Evolutionary conservation across 2,329 filamentous ascomycete genomes (phyloP), one percentile per base, ranked within the genome.

Genomic region (Colletotrichum agaves): DNA sequence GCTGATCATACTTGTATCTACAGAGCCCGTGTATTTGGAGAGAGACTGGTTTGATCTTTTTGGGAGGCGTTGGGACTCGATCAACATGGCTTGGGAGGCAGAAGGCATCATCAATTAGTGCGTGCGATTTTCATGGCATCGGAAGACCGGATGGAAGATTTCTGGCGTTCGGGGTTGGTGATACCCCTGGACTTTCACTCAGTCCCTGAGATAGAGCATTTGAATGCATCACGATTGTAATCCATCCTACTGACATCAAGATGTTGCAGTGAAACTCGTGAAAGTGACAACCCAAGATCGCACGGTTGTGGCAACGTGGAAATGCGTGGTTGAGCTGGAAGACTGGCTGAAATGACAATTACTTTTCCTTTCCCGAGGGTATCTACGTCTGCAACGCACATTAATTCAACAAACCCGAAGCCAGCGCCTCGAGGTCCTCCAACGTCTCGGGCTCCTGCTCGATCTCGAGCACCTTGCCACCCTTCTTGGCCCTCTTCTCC

Each of bases 361-460:
- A 59, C 60, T 50, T 61, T 66, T 47, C 49, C 44, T 27, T 53
- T 61, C 46, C 53, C 13, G 35, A 70, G 75, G 74, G 74, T 78
- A 77, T 78, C 72, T 67, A 71, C 67, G 71, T 69, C 66, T 63
- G 70, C 56, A 76, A 53, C 23, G 35, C 21, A 53, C 47, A 62
- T 44, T 65, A 68, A 31, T 68, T 68, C 47, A 97, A 78, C 77
- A 96, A 79, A 3, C 91, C 91, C 49, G 90, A 87, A 61, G 93
- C 93, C 79, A 95, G 79, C 44, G 90, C 88, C 80, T 95, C 92
- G 73, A 94, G 83, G 78, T 94, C 92, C 77, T 93, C 91, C 73
- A 95, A 80, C 46, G 91, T 94, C 79, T 94, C 90, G 12, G 91
- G 92, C 80, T 93, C 90, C 59, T 89, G 85, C 13, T 84, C 84